Conservation (phyloP, 176 grass and related monocot species). For the Melocanna baccifera region DNA sequence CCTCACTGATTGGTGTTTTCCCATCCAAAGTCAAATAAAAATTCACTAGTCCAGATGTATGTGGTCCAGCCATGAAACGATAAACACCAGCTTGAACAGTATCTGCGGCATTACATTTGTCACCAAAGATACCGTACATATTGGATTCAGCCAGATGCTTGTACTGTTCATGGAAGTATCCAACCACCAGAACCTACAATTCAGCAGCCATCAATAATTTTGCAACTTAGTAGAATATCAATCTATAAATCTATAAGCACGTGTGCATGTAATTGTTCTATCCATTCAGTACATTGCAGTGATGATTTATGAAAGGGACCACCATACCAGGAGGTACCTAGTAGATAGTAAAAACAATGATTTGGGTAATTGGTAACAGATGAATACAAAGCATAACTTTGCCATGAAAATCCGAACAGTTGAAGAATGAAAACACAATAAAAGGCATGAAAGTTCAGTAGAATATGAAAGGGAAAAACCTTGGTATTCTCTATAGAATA, state of each 20-base stretch:
- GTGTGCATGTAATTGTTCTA: conserved; percentile 2
- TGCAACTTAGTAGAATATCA: conserved; percentile 2
- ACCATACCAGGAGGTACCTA: conserved; percentile 23
- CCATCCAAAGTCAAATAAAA: conserved; percentile 83
- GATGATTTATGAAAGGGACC: neutral
- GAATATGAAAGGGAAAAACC: conserved; percentile 43
- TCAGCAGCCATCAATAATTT: conserved; percentile 32
- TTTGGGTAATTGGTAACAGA: conserved; percentile 22
- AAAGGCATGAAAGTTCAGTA: conserved; percentile 2
- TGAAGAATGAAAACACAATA: neutral
- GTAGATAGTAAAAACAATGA: conserved; percentile 1
- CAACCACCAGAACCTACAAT: conserved; percentile 77
- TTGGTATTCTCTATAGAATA: conserved; percentile 75
- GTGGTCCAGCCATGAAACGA: conserved; percentile 49
- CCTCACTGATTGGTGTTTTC: conserved; percentile 65
- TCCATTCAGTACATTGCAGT: conserved; percentile 16
- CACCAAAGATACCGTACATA: conserved; percentile 67
- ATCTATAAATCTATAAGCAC: neutral
- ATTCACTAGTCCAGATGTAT: conserved; percentile 60
- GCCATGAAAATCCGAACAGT: neutral
- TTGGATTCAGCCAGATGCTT: conserved; percentile 46
- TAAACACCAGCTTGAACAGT: conserved; percentile 76
- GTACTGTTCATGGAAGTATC: conserved; percentile 57
- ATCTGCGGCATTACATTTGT: conserved; percentile 48
- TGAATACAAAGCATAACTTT: conserved; percentile 5